Evolutionary conservation across 768 basidiomycete genomes (phyloP), one percentile per base, ranked within the genome.

Genomic region (Tricholoma terreum): DNA sequence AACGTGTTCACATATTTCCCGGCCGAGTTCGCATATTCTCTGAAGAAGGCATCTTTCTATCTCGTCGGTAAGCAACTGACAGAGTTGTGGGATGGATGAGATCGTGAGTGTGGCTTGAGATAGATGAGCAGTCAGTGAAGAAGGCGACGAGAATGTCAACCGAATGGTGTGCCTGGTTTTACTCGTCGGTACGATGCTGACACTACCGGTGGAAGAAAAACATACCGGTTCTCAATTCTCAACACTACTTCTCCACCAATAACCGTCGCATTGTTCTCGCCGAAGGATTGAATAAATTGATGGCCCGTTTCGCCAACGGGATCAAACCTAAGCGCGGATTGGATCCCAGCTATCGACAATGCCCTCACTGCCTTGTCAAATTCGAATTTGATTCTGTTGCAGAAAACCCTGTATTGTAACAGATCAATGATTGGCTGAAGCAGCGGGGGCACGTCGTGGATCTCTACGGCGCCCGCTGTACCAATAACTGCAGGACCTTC

Each of bases 341-440:
- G 68, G 17, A 92, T 80, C 1, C 86, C 85, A 0, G 80, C 84
- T 43, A 58, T 69, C 19, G 69, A 70, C 52, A 92, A 69, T 4
- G 84, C 82, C 17, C 58, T 51, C 7, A 75, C 74, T 54, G 84
- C 77, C 61, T 75, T 80, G 38, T 73, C 69, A 33, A 93, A 68
- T 71, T 90, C 87, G 1, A 68, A 55, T 59, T 81, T 79, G 48
- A 92, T 75, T 58, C 84, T 77, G 57, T 77, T 69, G 65, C 87
- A 88, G 68, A 94, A 92, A 22, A 83, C 82, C 63, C 83, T 81
- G 66, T 93, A 94, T 69, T 92, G 92, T 40, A 93, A 70, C 30
- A 92, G 63, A 66, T 92, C 90, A 58, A 92, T 85, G 59, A 92
- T 75, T 0, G 89, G 89, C 38, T 86, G 87, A 14, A 94, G 77